A percentile compares a stretch with the other conserved stretches of the same genome.
Evolutionary conservation across 2,329 filamentous ascomycete genomes (phyloP).

Genomic region (Botrytis paeoniae): DNA sequence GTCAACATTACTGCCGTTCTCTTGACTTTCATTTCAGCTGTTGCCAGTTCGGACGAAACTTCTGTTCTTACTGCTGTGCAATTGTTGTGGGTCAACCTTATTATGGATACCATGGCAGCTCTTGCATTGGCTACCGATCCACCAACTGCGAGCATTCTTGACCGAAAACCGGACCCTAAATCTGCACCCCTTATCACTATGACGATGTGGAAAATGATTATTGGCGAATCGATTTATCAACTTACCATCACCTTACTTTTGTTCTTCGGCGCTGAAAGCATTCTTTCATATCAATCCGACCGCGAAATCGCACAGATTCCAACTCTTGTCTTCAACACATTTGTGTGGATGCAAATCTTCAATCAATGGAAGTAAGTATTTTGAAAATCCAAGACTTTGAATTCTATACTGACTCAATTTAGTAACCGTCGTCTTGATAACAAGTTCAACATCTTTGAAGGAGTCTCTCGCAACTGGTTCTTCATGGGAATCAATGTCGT

Average conservation of each 20-base stretch:
- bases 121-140: constrained; percentile 73
- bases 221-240: constrained; percentile 89
- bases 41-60: constrained; percentile 58
- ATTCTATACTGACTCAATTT: constrained; percentile 30
- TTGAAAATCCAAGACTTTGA: constrained; percentile 16
- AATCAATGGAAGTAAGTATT: constrained; percentile 85
- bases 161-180: constrained; percentile 72
- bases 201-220: constrained; percentile 99
- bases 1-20: constrained; percentile 79
- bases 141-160: constrained; percentile 65
- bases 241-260: constrained; percentile 75
- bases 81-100: constrained; percentile 79
- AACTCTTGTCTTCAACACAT: constrained; percentile 94
- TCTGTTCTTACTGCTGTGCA: constrained; percentile 77
- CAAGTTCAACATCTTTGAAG: constrained; percentile 92
- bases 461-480: constrained; percentile 79
- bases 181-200: constrained; percentile 74
- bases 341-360: constrained; percentile 99
- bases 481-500: constrained; percentile 81
- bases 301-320: constrained; percentile 54
- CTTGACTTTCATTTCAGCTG: constrained; percentile 74
- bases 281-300: constrained; percentile 56
- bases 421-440: constrained; percentile 92
- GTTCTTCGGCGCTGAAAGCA: constrained; percentile 67
- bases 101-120: constrained; percentile 82